phyloP scores from a whole-genome alignment of 2,329 filamentous ascomycete genomes.

The Blastomyces gilchristii region DNA sequence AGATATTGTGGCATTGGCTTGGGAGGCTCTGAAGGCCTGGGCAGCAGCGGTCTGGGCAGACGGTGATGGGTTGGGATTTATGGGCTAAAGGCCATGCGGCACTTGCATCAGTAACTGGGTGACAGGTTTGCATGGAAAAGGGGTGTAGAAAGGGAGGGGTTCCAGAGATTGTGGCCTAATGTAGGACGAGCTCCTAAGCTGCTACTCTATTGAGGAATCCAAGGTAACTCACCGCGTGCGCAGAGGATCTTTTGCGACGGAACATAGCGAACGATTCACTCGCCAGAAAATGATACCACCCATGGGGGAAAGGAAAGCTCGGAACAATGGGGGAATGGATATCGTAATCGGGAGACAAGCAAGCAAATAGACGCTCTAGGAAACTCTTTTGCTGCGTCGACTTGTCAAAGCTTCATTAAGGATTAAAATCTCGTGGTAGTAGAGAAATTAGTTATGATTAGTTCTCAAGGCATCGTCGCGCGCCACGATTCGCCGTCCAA shows the following conservation, averaged over 20 bases:
- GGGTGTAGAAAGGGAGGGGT: not conserved
- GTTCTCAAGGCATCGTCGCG: not conserved
- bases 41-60: constrained; percentile 70
- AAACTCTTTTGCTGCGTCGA: not conserved
- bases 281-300: constrained; percentile 7
- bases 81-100: constrained; percentile 39
- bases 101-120: not conserved
- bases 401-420: constrained; percentile 1
- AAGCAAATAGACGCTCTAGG: not conserved
- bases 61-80: constrained; percentile 55
- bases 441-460: not conserved
- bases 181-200: constrained; percentile 3
- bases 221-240: constrained; percentile 32
- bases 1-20: constrained; percentile 57
- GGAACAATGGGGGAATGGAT: constrained; percentile 1
- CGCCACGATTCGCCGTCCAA: not conserved
- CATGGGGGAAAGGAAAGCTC: constrained; percentile 7
- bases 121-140: not conserved
- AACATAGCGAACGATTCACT: constrained; percentile 27
- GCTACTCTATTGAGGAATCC: not conserved
- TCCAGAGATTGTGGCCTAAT: not conserved
- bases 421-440: not conserved
- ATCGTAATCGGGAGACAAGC: not conserved
- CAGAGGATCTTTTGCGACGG: constrained; percentile 32
- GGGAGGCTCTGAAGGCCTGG: constrained; percentile 65